phyloP scores from a whole-genome alignment of 805 yeast species.

The Wickerhamiella galacta region DNA sequence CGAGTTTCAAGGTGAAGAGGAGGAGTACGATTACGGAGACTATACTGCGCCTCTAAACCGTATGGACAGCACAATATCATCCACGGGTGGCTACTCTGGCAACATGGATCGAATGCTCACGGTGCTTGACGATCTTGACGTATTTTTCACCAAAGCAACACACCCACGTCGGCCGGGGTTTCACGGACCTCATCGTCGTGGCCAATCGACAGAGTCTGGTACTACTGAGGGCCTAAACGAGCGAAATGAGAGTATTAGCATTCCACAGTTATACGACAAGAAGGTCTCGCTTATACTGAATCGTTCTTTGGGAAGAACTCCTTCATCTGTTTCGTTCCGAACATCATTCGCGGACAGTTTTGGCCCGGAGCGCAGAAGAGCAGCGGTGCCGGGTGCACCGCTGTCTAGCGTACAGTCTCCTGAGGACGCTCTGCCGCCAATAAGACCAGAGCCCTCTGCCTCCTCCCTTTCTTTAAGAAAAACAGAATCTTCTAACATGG shows the following conservation, averaged over 20 bases:
- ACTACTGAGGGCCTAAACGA: conserved; percentile 4
- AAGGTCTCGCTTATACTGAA: conserved; percentile 63
- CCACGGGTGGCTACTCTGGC: conserved; percentile 5
- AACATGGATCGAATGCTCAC: conserved; percentile 17
- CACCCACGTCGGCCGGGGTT: conserved; percentile 6
- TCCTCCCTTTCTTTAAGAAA: not conserved
- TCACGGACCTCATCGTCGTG: conserved; percentile 3
- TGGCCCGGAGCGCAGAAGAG: conserved; percentile 12
- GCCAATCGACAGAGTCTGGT: conserved; percentile 5
- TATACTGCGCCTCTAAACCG: not conserved
- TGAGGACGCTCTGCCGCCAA: conserved; percentile 5
- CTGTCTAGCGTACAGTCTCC: conserved; percentile 1
- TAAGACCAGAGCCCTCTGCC: conserved; percentile 1
- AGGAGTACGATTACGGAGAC: conserved; percentile 16
- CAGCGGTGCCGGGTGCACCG: conserved; percentile 4
- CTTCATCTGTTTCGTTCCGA: conserved; percentile 63
- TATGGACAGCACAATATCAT: conserved; percentile 4
- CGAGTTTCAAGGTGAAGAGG: conserved; percentile 23
- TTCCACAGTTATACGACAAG: conserved; percentile 63
- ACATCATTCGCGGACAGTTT: conserved; percentile 57
- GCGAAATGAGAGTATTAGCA: conserved; percentile 25
- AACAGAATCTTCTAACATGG: not conserved
- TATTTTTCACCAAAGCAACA: conserved; percentile 14
- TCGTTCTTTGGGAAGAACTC: conserved; percentile 53
- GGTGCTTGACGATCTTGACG: conserved; percentile 16